A percentile compares a stretch with the other conserved stretches of the same genome.
phyloP scores from a whole-genome alignment of 495 filamentous ascomycete genomes.

The Penicillium verhagenii region DNA sequence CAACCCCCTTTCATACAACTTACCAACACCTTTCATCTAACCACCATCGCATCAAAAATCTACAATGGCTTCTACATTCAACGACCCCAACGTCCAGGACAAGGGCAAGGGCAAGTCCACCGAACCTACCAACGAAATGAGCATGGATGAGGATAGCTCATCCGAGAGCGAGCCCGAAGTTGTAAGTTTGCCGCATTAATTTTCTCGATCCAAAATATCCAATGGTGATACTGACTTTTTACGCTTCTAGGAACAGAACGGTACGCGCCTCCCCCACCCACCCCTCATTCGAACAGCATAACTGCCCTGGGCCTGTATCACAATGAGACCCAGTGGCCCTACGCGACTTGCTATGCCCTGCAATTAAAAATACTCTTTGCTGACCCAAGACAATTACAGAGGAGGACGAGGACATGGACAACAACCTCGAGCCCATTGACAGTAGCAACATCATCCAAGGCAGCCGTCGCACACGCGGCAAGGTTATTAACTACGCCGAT shows the following conservation, averaged over 20 bases:
- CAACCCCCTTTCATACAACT: conserved; percentile 2
- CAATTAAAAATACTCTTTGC: background rate
- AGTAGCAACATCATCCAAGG: conserved; percentile 75
- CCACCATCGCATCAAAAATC: conserved; percentile 4
- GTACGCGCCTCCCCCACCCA: conserved; percentile 10
- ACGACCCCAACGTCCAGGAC: conserved; percentile 33
- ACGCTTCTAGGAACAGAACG: conserved; percentile 40
- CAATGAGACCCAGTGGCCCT: background rate
- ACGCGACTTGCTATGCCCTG: background rate
- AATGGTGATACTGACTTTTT: conserved; percentile 3
- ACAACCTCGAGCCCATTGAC: conserved; percentile 89
- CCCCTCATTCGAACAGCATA: background rate
- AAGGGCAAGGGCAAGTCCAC: conserved; percentile 65
- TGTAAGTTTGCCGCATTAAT: conserved; percentile 39
- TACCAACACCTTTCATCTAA: background rate
- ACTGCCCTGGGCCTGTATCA: background rate
- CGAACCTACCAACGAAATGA: conserved; percentile 52
- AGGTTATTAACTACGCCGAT: conserved; percentile 77
- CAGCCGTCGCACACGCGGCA: conserved; percentile 83
- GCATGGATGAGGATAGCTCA: conserved; percentile 68
- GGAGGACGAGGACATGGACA: conserved; percentile 73
- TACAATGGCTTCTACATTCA: conserved; percentile 40
- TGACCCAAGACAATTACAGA: conserved; percentile 20
- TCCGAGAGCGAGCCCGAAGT: conserved; percentile 66
- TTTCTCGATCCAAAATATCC: background rate